phyloP scores from a whole-genome alignment of 2,329 filamentous ascomycete genomes.

The Chalara sp. region DNA sequence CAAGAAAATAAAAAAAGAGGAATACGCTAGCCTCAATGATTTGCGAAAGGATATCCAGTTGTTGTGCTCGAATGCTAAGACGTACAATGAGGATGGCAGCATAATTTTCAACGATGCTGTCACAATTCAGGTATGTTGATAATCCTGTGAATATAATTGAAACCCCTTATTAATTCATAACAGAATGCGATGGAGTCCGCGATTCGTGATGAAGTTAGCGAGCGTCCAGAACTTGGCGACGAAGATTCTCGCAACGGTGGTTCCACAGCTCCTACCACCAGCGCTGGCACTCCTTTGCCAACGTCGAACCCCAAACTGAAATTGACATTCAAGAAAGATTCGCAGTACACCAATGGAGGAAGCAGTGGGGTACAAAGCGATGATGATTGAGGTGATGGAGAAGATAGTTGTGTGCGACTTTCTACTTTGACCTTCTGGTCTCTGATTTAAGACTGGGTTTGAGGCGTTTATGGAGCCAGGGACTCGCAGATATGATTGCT shows the following conservation, averaged over 20 bases:
- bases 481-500: no score
- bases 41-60: slow-evolving; percentile 77
- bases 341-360: slow-evolving; percentile 31
- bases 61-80: slow-evolving; percentile 85
- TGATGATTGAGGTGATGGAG: slow-evolving; percentile 34
- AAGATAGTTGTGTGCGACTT: slow-evolving; percentile 4
- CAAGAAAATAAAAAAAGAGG: slow-evolving; percentile 91
- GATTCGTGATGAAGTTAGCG: slow-evolving; percentile 45
- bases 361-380: slow-evolving; percentile 43
- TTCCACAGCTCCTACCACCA: slow-evolving; percentile 44
- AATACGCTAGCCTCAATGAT: slow-evolving; percentile 76
- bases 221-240: slow-evolving; percentile 48
- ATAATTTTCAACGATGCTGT: slow-evolving; percentile 88
- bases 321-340: slow-evolving; percentile 47
- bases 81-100: slow-evolving; percentile 95
- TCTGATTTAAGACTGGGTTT: no score
- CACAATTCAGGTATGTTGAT: slow-evolving; percentile 71
- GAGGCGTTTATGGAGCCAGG: no score
- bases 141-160: neutral
- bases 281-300: slow-evolving; percentile 58
- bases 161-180: slow-evolving; percentile 27
- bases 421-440: no score
- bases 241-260: slow-evolving; percentile 37
- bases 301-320: slow-evolving; percentile 54
- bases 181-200: slow-evolving; percentile 51